These are phyloP conservation scores for Kingdonia uniflora DNA, from an alignment of 164 flowering plant species.

Conservation along the genomic window DNA sequence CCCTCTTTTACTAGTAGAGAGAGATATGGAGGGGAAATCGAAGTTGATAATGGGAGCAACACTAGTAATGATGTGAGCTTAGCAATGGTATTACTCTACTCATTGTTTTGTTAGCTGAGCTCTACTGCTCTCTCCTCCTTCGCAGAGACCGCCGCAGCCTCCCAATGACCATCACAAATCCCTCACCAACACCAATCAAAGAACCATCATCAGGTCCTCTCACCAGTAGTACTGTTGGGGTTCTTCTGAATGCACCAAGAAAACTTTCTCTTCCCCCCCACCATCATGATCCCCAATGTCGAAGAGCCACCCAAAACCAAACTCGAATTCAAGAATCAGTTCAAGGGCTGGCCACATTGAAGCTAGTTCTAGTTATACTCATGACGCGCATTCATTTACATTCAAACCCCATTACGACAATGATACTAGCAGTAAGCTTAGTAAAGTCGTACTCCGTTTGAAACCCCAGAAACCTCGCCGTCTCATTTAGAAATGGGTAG, in stretches of 20 bases:
- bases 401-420: slow-evolving; percentile 83
- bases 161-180: too few species aligned
- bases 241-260: slow-evolving; percentile 62
- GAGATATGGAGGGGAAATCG: slow-evolving; percentile 49
- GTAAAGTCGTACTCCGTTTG: slow-evolving; percentile 45
- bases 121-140: slow-evolving; percentile 71
- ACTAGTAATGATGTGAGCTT: slow-evolving; percentile 50
- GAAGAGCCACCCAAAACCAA: too few species aligned
- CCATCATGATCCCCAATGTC: slow-evolving; percentile 6
- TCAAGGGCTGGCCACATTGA: slow-evolving; percentile 11
- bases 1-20: background rate
- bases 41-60: slow-evolving; percentile 70
- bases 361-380: slow-evolving; percentile 2
- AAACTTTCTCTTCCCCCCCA: slow-evolving; percentile 55
- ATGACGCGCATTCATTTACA: slow-evolving; percentile 40
- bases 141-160: slow-evolving; percentile 37
- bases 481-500: slow-evolving; percentile 39
- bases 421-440: slow-evolving; percentile 11
- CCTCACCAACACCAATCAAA: slow-evolving; percentile 3
- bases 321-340: slow-evolving; percentile 13
- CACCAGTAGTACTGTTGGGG: slow-evolving; percentile 42
- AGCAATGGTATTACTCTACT: slow-evolving; percentile 46
- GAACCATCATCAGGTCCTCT: slow-evolving; percentile 15
- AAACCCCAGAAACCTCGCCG: slow-evolving; percentile 74
- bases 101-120: slow-evolving; percentile 65